Conservation (phyloP, 2,329 filamentous ascomycete species). For the Teratosphaeria nubilosa region DNA sequence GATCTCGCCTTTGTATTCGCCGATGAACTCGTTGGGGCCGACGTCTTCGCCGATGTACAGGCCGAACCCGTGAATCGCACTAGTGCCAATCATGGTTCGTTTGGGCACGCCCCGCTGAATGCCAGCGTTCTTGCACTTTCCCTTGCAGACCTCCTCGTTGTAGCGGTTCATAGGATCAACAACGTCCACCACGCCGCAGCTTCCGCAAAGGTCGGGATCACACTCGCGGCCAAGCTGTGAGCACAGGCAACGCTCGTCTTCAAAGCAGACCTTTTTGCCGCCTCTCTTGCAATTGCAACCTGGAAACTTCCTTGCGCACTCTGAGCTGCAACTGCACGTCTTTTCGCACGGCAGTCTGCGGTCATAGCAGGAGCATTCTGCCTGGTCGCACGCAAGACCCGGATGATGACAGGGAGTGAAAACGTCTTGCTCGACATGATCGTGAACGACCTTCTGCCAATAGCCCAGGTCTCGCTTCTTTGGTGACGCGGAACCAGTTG, state of each 20-base stretch:
- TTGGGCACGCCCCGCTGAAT: constrained; percentile 60
- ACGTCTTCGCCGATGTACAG: constrained; percentile 63
- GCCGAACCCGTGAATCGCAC: constrained; percentile 64
- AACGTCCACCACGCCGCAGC: constrained; percentile 59
- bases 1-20: constrained; percentile 72
- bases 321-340: constrained; percentile 55
- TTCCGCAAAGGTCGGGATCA: constrained; percentile 63
- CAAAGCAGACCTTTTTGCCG: constrained; percentile 26
- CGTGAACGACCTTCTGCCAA: constrained; percentile 3
- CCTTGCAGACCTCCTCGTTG: constrained; percentile 45
- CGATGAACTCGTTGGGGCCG: constrained; percentile 59
- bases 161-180: constrained; percentile 59
- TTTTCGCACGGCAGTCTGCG: constrained; percentile 60
- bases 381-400: constrained; percentile 51
- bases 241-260: constrained; percentile 53
- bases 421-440: constrained; percentile 40
- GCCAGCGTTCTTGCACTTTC: constrained; percentile 60
- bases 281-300: constrained; percentile 39
- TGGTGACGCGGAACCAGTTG: neutral
- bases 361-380: constrained; percentile 52
- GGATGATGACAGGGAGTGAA: constrained; percentile 60
- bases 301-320: constrained; percentile 43
- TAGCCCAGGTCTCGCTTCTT: neutral
- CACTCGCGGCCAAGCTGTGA: constrained; percentile 66
- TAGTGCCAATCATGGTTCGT: constrained; percentile 58